These are phyloP conservation scores for Fusarium cyanostomum DNA, from an alignment of 2,329 filamentous ascomycete genomes.

Conservation along the genomic window DNA sequence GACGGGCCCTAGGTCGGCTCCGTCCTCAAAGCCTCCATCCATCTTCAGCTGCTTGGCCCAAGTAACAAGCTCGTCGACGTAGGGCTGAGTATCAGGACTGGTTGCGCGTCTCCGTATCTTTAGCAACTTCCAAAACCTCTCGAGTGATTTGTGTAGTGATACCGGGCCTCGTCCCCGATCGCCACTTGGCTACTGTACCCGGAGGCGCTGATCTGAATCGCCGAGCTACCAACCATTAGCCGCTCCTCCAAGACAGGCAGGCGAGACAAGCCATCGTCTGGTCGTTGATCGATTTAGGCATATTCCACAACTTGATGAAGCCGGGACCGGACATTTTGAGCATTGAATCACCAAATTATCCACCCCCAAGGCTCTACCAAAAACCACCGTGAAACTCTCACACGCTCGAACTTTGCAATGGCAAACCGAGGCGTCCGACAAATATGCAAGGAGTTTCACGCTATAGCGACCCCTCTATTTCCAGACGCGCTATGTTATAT, in stretches of 20 bases:
- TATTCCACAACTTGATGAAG: neutral
- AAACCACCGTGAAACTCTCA: too few relatives aligned
- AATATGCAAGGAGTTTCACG: too few relatives aligned
- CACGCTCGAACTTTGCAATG: too few relatives aligned
- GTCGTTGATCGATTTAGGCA: neutral
- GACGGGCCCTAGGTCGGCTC: conserved; percentile 37
- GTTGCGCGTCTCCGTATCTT: conserved; percentile 56
- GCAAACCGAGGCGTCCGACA: too few relatives aligned
- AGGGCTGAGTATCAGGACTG: conserved; percentile 72
- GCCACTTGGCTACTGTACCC: neutral
- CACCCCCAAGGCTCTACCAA: too few relatives aligned
- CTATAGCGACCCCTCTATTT: too few relatives aligned
- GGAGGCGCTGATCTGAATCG: neutral
- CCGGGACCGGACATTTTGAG: too few relatives aligned
- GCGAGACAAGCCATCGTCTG: neutral
- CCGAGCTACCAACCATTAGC: neutral
- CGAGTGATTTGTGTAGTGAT: too few relatives aligned
- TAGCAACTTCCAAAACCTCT: too few relatives aligned
- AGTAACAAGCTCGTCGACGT: conserved; percentile 70
- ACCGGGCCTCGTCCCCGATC: too few relatives aligned
- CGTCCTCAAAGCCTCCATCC: conserved; percentile 36
- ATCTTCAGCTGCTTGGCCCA: conserved; percentile 63
- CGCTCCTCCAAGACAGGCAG: conserved; percentile 18
- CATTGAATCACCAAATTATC: too few relatives aligned
- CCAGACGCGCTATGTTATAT: too few relatives aligned